Evolutionary conservation across 1,139 yeast species (phyloP), one percentile per base, ranked within the genome.

Genomic region (Nematodospora anomalae): DNA sequence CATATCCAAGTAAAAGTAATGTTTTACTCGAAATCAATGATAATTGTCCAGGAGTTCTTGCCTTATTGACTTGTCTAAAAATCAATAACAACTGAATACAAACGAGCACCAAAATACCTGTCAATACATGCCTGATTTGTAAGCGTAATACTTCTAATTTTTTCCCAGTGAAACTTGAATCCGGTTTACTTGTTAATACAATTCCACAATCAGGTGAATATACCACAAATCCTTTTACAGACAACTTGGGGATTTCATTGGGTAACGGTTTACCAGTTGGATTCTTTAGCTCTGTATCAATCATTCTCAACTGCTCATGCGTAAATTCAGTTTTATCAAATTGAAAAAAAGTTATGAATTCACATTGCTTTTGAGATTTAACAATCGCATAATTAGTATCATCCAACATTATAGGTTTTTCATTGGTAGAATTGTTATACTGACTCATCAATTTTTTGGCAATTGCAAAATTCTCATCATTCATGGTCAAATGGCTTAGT

Each of bases 181-280:
- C 51, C 5, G 50, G 41, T 16, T 64, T 63, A 10, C 76, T 49
- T 2, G 64, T 57, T 8, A 86, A 45, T 0, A 74, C 57, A 3
- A 83, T 55, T 0, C 90, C 95, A 64, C 97, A 90, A 54, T 90
- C 96, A 0, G 97, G 97, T 0, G 96, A 87, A 52, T 85, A 89
- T 13, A 87, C 44, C 16, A 86, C 46, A 4, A 83, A 86, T 7
- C 72, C 61, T 6, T 72, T 58, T 9, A 88, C 52, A 24, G 62
- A 63, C 12, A 90, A 50, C 2, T 60, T 54, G 0, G 96, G 97
- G 1, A 82, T 55, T 5, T 50, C 43, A 0, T 54, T 42, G 5
- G 76, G 71, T 11, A 82, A 72, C 2, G 97, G 97, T 41, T 83
- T 66, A 1, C 97, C 97, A 24, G 74, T 56, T 0, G 97, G 97